Base-by-base conservation (phyloP, 345 rosid species). In the Aurinia saxatilis region DNA sequence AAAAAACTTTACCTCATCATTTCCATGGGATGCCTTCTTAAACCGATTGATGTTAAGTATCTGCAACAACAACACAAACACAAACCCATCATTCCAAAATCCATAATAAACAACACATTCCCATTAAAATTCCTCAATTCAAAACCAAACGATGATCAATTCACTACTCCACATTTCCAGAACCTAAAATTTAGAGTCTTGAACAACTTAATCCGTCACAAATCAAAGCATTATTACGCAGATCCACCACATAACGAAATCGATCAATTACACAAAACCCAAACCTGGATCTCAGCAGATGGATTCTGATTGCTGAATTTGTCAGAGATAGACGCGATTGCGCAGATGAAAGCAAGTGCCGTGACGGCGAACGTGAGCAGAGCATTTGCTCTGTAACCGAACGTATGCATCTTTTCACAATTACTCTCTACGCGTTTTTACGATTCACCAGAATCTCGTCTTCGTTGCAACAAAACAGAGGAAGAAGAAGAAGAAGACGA, bases 371-470 rank as follows among this genome's bases (percentile, higher is more conserved):
- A 88, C 4, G 99, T 95, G 19, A 95, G 75, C 75, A 95, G 73
- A 33, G 95, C 91, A 60, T 90, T 95, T 6, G 88, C 90, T 77
- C 98, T 82, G 85, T 84, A 88, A 50, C 89, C 83, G 63, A 86
- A 90, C 1, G 96, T 77, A 81, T 95, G 96, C 98, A 95, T 95
- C 47, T 62, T 69, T n/a, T 2, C 4, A 21, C 25, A 41, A 6
- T 19, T 41, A 15, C 18, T 48, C 34, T 37, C 8, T n/a, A n/a
- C n/a, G n/a, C n/a, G n/a, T n/a, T n/a, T n/a, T n/a, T n/a, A n/a
- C n/a, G n/a, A n/a, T n/a, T n/a, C n/a, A n/a, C n/a, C n/a, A n/a
- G n/a, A n/a, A n/a, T 46, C 63, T 9, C 49, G 21, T 66, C 70
- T 23, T 7, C 60, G 47, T 65, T n/a, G 12, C 54, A 44, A 52